A percentile compares a stretch with the other conserved stretches of the same genome.
Evolutionary conservation across 345 rosid genomes (phyloP).

Genomic region (Citrus hindsii): DNA sequence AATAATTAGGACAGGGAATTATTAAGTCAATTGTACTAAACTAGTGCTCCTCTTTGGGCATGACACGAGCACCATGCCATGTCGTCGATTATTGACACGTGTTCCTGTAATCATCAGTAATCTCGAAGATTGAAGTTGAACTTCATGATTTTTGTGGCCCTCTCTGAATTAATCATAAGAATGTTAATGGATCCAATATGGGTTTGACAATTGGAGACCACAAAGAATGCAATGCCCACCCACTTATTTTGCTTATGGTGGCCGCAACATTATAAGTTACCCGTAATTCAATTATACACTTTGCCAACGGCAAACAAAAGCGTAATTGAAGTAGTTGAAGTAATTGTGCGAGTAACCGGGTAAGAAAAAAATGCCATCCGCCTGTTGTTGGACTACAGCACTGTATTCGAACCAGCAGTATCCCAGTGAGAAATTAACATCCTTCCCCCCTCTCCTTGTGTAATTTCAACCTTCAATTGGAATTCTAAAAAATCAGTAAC

Average conservation of each 20-base stretch:
- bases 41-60: neutral
- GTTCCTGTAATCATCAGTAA: neutral
- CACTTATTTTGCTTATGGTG: neutral
- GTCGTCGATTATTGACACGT: neutral
- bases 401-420: too few species aligned
- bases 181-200: neutral
- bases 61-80: neutral
- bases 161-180: neutral
- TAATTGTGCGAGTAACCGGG: too few species aligned
- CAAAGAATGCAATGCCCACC: neutral
- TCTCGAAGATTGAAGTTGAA: neutral
- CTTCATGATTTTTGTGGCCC: neutral
- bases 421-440: too few species aligned
- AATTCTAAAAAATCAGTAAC: too few species aligned
- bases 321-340: too few species aligned
- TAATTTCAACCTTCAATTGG: too few species aligned
- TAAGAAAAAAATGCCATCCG: too few species aligned
- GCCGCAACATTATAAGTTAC: neutral
- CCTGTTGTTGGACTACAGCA: too few species aligned
- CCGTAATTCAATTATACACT: neutral
- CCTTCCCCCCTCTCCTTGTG: too few species aligned
- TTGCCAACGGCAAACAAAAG: too few species aligned
- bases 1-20: neutral
- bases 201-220: neutral
- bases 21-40: neutral